Conservation (phyloP, 495 filamentous ascomycete species). For the Hyaloscypha hepaticicola region DNA sequence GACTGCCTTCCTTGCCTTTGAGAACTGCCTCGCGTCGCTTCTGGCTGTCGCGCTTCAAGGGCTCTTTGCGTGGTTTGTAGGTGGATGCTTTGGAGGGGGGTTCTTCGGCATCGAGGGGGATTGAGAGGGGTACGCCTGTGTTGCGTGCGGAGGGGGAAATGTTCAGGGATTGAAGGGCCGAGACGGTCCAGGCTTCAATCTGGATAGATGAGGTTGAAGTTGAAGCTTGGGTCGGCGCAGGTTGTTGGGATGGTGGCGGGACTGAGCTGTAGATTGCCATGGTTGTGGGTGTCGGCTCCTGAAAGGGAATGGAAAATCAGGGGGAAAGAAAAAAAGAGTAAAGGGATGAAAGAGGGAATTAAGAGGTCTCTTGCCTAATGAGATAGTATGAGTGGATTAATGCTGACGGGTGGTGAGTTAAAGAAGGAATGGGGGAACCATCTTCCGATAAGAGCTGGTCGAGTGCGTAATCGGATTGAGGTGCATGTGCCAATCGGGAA, state of each 20-base stretch:
- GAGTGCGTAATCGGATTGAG: conserved; percentile 14
- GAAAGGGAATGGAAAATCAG: neutral
- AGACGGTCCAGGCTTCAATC: conserved; percentile 50
- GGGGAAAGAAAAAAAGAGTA: neutral
- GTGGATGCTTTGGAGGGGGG: neutral
- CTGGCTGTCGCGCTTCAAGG: conserved; percentile 43
- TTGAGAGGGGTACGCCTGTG: conserved; percentile 44
- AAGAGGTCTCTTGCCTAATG: conserved; percentile 12
- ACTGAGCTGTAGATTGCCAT: conserved; percentile 33
- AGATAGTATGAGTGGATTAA: neutral
- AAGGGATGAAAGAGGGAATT: neutral
- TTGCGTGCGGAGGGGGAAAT: conserved; percentile 44
- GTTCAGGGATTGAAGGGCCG: conserved; percentile 48
- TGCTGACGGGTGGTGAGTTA: neutral
- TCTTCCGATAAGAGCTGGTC: conserved; percentile 25
- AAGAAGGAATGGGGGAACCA: conserved; percentile 11
- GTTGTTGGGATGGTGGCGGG: conserved; percentile 32
- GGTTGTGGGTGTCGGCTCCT: conserved; percentile 7
- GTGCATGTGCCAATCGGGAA: conserved; percentile 16
- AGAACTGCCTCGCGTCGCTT: conserved; percentile 66
- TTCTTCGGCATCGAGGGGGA: conserved; percentile 43
- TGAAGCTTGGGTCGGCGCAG: neutral
- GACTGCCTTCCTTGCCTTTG: conserved; percentile 91
- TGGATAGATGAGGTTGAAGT: conserved; percentile 31
- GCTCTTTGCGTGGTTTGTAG: conserved; percentile 26